Conservation (phyloP, 2,329 filamentous ascomycete species). For the Sclerotinia spermophila region DNA sequence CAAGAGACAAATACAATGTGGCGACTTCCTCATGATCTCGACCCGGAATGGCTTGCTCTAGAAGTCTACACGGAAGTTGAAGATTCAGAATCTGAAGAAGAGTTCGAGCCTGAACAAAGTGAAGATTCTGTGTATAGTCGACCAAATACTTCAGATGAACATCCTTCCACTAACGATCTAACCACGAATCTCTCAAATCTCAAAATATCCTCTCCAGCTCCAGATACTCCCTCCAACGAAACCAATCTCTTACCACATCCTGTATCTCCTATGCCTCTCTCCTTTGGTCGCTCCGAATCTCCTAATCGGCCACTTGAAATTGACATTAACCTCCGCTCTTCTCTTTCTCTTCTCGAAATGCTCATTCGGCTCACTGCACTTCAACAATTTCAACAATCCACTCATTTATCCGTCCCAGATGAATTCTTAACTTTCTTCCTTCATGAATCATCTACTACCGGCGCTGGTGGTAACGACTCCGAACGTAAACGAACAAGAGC, state of each 20-base stretch:
- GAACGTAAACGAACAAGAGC: slow-evolving; percentile 56
- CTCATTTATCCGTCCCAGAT: slow-evolving; percentile 67
- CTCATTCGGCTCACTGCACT: slow-evolving; percentile 67
- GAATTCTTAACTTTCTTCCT: slow-evolving; percentile 74
- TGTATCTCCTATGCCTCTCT: slow-evolving; percentile 9
- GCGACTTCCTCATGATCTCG: slow-evolving; percentile 62
- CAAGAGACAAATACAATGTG: slow-evolving; percentile 24
- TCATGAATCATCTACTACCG: slow-evolving; percentile 62
- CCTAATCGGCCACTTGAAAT: slow-evolving; percentile 31
- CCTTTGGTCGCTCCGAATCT: slow-evolving; percentile 2
- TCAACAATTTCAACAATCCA: slow-evolving; percentile 71
- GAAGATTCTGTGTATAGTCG: slow-evolving; percentile 31
- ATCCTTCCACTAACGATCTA: slow-evolving; percentile 19
- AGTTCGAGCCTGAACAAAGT: slow-evolving; percentile 33
- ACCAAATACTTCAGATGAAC: slow-evolving; percentile 25
- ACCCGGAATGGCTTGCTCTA: slow-evolving; percentile 72
- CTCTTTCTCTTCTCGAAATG: slow-evolving; percentile 68
- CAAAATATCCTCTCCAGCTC: slow-evolving; percentile 28
- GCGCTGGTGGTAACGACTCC: slow-evolving; percentile 59
- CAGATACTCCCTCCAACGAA: slow-evolving; percentile 22
- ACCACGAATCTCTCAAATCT: slow-evolving; percentile 27
- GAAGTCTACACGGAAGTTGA: slow-evolving; percentile 65
- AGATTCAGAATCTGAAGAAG: slow-evolving; percentile 49
- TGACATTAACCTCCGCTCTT: slow-evolving; percentile 56
- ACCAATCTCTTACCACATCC: slow-evolving; percentile 15